Evolutionary conservation across 2,329 filamentous ascomycete genomes (phyloP), one percentile per base, ranked within the genome.

Genomic region (Colletotrichum sp.): DNA sequence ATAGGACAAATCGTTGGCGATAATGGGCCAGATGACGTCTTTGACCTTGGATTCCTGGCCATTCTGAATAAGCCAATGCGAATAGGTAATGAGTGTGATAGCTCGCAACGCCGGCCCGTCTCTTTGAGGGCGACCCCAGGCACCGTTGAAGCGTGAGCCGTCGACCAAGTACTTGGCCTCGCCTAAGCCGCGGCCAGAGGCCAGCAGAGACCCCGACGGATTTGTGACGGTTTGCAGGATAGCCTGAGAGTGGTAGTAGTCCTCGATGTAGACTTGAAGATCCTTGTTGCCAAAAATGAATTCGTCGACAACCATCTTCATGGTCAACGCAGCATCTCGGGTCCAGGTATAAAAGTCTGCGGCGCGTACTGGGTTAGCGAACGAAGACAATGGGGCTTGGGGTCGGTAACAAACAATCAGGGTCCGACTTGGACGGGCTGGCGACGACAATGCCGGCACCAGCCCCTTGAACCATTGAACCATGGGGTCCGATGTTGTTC

Each of bases 31-130:
- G 24, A 91, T 85, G 55, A 87, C 85, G 30, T 84, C 82, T 26
- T 83, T 82, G 5, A 87, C 88, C 36, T 83, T 82, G 3, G 81
- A 80, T 16, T 80, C 80, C 52, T 88, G 82, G 13, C 87, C 88
- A 34, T 88, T 86, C 6, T 83, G 83, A 55, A 91, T 80, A 57
- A 92, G 84, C 85, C 88, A 89, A 69, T 88, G 85, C 6, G 87
- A 87, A 78, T 91, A 92, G 1, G 87, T 85, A 57, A 90, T 89
- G 75, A 92, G 80, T 1, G 90, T 87, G 24, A 89, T 90, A 4
- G 90, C 90, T 64, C 91, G 86, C n/a, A 92, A 84, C 13, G 91
- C 89, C 39, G 91, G 90, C 0, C 91, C 91, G 80, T 92, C 91
- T 30, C 88, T 86, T 81, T 92, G 91, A 24, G 91, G 91, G 26